Conservation (phyloP, 1,284 basidiomycete genomes). For the Hemileia vastatrix region DNA sequence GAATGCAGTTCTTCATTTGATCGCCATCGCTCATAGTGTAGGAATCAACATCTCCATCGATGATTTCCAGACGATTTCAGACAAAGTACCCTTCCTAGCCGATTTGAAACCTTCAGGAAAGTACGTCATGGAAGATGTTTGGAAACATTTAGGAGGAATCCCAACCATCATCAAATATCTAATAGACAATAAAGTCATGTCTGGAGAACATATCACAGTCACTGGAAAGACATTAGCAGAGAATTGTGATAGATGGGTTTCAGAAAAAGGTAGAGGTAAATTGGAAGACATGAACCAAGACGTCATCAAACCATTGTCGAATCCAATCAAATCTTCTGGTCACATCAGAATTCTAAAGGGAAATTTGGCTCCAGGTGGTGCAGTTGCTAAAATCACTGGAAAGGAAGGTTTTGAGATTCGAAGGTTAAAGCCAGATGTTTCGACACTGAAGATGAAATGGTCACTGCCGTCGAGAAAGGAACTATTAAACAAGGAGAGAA, state of each 20-base stretch:
- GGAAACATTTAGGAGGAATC: conserved; percentile 69
- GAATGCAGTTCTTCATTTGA: conserved; percentile 81
- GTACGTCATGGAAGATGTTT: conserved; percentile 81
- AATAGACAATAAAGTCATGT: conserved; percentile 45
- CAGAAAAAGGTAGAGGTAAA: conserved; percentile 31
- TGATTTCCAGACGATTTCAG: conserved; percentile 76
- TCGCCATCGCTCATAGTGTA: conserved; percentile 79
- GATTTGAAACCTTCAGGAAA: conserved; percentile 83
- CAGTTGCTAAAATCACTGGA: conserved; percentile 89
- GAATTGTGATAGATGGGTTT: conserved; percentile 57
- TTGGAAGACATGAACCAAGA: conserved; percentile 73
- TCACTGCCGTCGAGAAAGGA: conserved; percentile 67
- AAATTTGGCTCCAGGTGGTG: conserved; percentile 56
- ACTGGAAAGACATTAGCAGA: conserved; percentile 77
- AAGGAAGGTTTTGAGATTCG: conserved; percentile 80
- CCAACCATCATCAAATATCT: conserved; percentile 71
- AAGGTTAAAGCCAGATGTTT: no score
- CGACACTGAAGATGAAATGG: conserved; percentile 65
- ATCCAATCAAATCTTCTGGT: conserved; percentile 77
- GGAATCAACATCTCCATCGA: conserved; percentile 71
- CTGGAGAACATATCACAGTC: conserved; percentile 66
- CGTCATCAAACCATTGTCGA: conserved; percentile 69
- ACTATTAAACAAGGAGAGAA: conserved; percentile 80
- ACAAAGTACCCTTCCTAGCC: conserved; percentile 74
- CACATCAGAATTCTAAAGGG: conserved; percentile 75